Evolutionary conservation across 306 rosid genomes (phyloP), one percentile per base, ranked within the genome.

Genomic region (Cucurbita ficifolia): DNA sequence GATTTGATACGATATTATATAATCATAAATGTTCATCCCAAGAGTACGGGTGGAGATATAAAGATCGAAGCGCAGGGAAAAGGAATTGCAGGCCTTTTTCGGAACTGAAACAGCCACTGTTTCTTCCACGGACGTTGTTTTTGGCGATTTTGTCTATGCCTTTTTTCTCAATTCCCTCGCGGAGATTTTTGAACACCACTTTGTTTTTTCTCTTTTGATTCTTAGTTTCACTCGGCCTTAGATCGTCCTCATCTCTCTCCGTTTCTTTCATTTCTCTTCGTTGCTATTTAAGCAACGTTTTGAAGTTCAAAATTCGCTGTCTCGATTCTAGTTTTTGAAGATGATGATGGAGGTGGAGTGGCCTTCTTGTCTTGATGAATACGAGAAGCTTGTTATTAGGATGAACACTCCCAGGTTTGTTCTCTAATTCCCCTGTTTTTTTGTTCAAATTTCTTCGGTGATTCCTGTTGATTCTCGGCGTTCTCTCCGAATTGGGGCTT

Each of bases 391-490:
- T 22, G 75, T 94, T 3, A 79, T 85, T 18, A 76, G 97, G 46
- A 94, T 94, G 98, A 86, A 84, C 85, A 86, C 96, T 6, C 98
- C 98, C 21, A 89, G 98, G 98, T 94, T 75, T 46, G 77, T 52
- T 51, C 8, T 46, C 5, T 46, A 3, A 12, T 49, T 10, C 4
- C 1, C 1, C 7, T 52, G 5, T 42, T 1, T 6, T 6, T 42
- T 42, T 6, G 46, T 42, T 42, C 40, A 19, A 8, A 46, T 76
- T 59, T 79, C 53, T 8, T 12, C 21, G 3, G 6, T 12, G 39
- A 24, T 9, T 46, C 38, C 2, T 19, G 21, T 6, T 7, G 2
- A 12, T 48, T 48, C n/a, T 12, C 1, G n/a, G 18, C 3, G 5
- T 19, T 68, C 49, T 78, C 24, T 73, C 84, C 83, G 83, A 86